Evolutionary conservation across 2,329 filamentous ascomycete species (phyloP), one percentile per base, ranked within the genome.

Genomic region (Colletotrichum agaves): DNA sequence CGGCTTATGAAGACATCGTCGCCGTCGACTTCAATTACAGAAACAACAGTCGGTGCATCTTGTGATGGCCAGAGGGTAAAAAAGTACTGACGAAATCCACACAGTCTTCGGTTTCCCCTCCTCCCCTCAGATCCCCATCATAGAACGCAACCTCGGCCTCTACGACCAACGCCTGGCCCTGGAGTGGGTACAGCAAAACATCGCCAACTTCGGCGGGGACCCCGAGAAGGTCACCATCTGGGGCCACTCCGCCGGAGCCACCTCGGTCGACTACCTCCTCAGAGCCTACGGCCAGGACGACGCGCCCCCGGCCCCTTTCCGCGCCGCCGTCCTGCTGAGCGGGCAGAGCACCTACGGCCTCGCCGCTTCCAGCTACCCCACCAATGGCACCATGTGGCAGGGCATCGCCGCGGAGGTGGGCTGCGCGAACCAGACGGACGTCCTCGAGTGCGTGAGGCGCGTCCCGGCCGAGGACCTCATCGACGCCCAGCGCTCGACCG

Each of bases 231-330:
- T 79, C n/a, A 78, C 77, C 31, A 73, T 78, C 15, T 70, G 72
- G 5, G 77, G 77, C 6, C 73, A 79, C 64, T 78, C 77, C 3
- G 77, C 77, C 0, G 77, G 77, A 0, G 73, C 75, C 35, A 55
- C 8, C 69, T 62, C 67, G 0, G 47, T 74, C 4, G 75, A 77
- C 39, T 41, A 72, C 0, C 73, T 75, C 33, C 50, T 75, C 43
- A 72, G 73, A 47, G 60, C 64, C 35, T 73, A 73, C 55, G 70
- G 66, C 10, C 37, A 41, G 8, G 21, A 50, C 8, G 27, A 33
- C 23, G 13, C 47, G 4, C 3, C 60, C 0, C 62, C 70, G 1
- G 69, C 63, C 5, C 72, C 72, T 0, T 77, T 76, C 37, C 73
- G 71, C 5, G 75, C 41, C 0, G 75, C 68, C 2, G 72, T 74